These are phyloP conservation scores for Xanthoconium purpureum DNA, from an alignment of 768 basidiomycete genomes.

Conservation along the genomic window DNA sequence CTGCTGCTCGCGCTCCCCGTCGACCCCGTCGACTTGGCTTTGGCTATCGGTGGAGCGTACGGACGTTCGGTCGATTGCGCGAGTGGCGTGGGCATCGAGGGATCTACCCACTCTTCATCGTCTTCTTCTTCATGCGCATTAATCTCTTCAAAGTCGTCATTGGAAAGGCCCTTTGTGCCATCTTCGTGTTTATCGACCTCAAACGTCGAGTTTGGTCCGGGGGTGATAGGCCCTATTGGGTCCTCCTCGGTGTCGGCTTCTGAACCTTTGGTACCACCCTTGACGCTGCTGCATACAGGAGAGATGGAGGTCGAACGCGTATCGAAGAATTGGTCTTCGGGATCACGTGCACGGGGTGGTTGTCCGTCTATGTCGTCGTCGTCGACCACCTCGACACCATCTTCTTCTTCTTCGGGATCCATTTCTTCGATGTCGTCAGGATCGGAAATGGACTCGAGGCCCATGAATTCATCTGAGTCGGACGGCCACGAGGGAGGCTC, in stretches of 20 bases:
- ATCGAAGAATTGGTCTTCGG: constrained; percentile 53
- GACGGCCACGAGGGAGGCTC: constrained; percentile 82
- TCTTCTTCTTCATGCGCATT: constrained; percentile 33
- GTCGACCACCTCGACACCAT: constrained; percentile 32
- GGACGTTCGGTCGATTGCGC: constrained; percentile 23
- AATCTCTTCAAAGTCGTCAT: constrained; percentile 29
- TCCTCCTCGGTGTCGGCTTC: constrained; percentile 73
- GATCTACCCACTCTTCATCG: constrained; percentile 67
- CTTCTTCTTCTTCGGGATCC: constrained; percentile 50
- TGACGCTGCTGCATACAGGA: constrained; percentile 37
- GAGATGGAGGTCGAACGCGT: constrained; percentile 46
- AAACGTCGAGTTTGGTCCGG: constrained; percentile 45
- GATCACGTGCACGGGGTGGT: constrained; percentile 26
- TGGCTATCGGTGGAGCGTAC: constrained; percentile 28
- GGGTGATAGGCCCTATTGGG: constrained; percentile 66
- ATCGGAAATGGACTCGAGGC: constrained; percentile 80
- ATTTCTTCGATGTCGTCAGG: constrained; percentile 69
- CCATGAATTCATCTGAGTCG: constrained; percentile 70
- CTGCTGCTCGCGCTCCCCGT: constrained; percentile 24
- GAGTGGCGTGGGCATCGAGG: constrained; percentile 45
- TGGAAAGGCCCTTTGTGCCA: constrained; percentile 24
- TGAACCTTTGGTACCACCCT: constrained; percentile 42
- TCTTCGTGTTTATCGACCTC: constrained; percentile 24
- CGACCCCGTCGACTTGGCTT: constrained; percentile 27
- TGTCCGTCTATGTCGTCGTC: constrained; percentile 29